phyloP scores from a whole-genome alignment of 2,329 filamentous ascomycete species.

The Ophiocordyceps camponoti-leonardi region DNA sequence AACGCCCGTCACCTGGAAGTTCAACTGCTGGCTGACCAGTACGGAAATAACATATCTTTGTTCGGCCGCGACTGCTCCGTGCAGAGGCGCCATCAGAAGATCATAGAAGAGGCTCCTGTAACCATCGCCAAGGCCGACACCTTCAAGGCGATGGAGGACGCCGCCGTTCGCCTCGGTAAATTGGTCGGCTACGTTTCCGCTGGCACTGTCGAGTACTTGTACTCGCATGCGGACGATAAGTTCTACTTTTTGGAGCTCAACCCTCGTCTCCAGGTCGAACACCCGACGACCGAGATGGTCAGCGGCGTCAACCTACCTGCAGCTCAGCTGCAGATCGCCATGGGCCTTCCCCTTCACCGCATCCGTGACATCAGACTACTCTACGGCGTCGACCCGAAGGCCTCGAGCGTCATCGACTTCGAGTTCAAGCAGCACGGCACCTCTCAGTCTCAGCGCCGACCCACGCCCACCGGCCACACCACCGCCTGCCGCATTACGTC shows the following conservation, averaged over 20 bases:
- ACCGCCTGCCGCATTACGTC: constrained; percentile 98
- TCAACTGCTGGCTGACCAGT: constrained; percentile 93
- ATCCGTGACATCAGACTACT: constrained; percentile 92
- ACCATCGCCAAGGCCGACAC: constrained; percentile 82
- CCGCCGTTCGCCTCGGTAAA: constrained; percentile 81
- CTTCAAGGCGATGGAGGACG: constrained; percentile 93
- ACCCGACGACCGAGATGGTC: constrained; percentile 98
- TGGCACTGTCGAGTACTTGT: constrained; percentile 96
- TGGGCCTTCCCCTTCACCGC: constrained; percentile 91
- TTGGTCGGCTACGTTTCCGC: constrained; percentile 97
- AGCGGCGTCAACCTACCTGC: constrained; percentile 93
- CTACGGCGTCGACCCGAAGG: constrained; percentile 87
- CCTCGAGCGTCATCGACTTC: constrained; percentile 79
- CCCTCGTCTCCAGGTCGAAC: constrained; percentile 97
- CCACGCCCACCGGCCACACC: constrained; percentile 87
- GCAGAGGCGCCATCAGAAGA: constrained; percentile 96
- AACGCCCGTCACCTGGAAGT: constrained; percentile 95
- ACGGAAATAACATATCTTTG: constrained; percentile 98
- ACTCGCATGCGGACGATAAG: constrained; percentile 94
- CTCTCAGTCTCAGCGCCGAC: constrained; percentile 69
- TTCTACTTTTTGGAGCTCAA: constrained; percentile 99
- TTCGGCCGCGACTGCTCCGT: constrained; percentile 98
- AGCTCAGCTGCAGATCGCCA: constrained; percentile 94
- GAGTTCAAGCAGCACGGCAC: constrained; percentile 83
- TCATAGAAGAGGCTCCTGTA: constrained; percentile 96